These are phyloP conservation scores for Loxodes magnus DNA, from an alignment of 73 alveolate species.

Conservation along the genomic window DNA sequence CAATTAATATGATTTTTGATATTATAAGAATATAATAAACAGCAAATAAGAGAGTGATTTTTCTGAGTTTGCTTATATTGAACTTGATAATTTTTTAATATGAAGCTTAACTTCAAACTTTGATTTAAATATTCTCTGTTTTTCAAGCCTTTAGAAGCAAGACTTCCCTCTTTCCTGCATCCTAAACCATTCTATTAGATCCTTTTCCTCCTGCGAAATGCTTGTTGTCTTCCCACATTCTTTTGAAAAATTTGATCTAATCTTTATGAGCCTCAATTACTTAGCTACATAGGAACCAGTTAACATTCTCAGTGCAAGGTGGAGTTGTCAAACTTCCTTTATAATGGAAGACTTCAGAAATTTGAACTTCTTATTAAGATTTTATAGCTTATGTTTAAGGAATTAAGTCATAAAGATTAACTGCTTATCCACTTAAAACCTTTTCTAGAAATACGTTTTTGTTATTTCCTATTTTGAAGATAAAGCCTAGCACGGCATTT, in stretches of 20 bases:
- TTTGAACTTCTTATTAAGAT: background rate
- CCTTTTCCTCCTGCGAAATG: constrained; percentile 66
- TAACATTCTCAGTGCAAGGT: constrained; percentile 68
- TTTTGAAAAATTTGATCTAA: constrained; percentile 36
- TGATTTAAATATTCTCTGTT: no score
- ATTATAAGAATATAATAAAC: no score
- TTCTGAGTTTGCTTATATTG: no score
- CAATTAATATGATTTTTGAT: no score
- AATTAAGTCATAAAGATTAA: background rate
- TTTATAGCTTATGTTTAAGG: background rate
- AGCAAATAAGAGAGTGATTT: no score
- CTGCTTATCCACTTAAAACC: background rate
- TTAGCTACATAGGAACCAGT: constrained; percentile 54
- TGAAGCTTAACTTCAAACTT: no score
- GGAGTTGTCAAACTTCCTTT: constrained; percentile 80
- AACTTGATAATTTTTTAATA: no score
- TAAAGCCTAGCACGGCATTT: constrained; percentile 12
- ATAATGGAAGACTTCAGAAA: background rate
- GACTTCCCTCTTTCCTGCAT: no score
- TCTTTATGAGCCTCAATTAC: constrained; percentile 31
- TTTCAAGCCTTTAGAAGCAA: no score
- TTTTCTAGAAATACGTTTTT: background rate
- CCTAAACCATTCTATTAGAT: constrained; percentile 45
- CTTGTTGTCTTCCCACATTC: constrained; percentile 40
- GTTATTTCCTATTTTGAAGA: background rate